Evolutionary conservation across 179 eudicot genomes (phyloP), one percentile per base, ranked within the genome.

Genomic region (Beta corolliflora): DNA sequence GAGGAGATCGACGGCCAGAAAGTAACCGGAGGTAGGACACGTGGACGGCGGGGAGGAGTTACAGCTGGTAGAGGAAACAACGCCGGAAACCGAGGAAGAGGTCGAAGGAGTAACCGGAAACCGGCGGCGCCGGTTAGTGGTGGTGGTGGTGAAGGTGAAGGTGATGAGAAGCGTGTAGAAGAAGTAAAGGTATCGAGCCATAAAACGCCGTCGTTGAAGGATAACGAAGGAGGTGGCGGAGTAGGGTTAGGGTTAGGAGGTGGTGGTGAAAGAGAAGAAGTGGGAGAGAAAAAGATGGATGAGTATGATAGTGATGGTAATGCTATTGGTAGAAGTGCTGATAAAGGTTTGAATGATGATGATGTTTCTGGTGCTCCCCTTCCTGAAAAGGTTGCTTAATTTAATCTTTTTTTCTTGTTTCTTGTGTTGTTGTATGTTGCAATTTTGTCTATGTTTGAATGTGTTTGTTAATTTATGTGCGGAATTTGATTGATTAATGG

Each of bases 251-350:
- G 84, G 41, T 64, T 29, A 45, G 85, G 86, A 55, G 83, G 54
- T 1, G 83, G 60, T 23, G 85, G 78, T 25, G 84, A 10, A 3
- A 60, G 64, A 79, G 88, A 85, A 73, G 87, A 77, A 78, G 86
- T 81, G 58, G 90, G 84, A 72, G 85, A 84, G 86, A 81, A 74
- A 77, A 82, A 89, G 80, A 91, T 88, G 92, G 93, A 87, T 77
- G 97, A 84, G 53, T 81, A 58, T 77, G 91, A 89, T 76, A 89
- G 92, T 75, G 91, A 88, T 5, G 93, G 93, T 10, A 80, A 76
- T 77, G 90, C 79, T 10, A 83, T 55, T 16, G 85, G 83, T 3
- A 80, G 85, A 21, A 86, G 92, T 72, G 89, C 85, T 25, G 97
- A 89, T 79, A 83, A 76, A 82, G 85, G 83, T 61, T 69, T 87